phyloP scores from a whole-genome alignment of 768 basidiomycete species.

The Cystofilobasidium bisporidii region DNA sequence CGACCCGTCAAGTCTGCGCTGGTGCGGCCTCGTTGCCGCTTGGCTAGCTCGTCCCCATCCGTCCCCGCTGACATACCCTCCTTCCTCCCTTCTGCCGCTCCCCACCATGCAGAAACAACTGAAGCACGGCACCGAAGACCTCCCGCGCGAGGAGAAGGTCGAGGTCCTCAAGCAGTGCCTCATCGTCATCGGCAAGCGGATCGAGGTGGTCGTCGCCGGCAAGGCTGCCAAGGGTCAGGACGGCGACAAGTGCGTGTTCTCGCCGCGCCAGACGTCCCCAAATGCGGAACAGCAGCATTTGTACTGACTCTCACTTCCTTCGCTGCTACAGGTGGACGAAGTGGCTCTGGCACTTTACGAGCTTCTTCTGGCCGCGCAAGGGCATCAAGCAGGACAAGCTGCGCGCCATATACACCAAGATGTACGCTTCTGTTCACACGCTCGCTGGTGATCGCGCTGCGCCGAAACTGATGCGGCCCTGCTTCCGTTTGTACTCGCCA shows the following conservation, averaged over 20 bases:
- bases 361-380: conserved; percentile 94
- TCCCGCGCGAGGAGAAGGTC: conserved; percentile 92
- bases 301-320: conserved; percentile 1
- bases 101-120: conserved; percentile 97
- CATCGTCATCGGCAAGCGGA: conserved; percentile 82
- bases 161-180: conserved; percentile 90
- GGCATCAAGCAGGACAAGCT: conserved; percentile 78
- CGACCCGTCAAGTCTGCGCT: conserved; percentile 95
- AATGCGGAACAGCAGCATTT: no score
- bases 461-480: neutral
- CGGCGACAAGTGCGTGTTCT: conserved; percentile 59
- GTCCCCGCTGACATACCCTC: neutral
- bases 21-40: conserved; percentile 46
- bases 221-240: conserved; percentile 75
- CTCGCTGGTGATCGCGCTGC: neutral
- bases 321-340: conserved; percentile 19
- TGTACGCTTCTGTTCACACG: conserved; percentile 40
- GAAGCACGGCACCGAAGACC: conserved; percentile 82
- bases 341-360: conserved; percentile 60
- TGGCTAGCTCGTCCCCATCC: neutral
- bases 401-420: conserved; percentile 90
- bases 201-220: conserved; percentile 66
- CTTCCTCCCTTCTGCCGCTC: no score
- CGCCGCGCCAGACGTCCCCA: no score
- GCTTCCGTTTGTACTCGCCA: no score